Evolutionary conservation across 768 basidiomycete genomes (phyloP).

Genomic region (Dioszegia aurantiaca): DNA sequence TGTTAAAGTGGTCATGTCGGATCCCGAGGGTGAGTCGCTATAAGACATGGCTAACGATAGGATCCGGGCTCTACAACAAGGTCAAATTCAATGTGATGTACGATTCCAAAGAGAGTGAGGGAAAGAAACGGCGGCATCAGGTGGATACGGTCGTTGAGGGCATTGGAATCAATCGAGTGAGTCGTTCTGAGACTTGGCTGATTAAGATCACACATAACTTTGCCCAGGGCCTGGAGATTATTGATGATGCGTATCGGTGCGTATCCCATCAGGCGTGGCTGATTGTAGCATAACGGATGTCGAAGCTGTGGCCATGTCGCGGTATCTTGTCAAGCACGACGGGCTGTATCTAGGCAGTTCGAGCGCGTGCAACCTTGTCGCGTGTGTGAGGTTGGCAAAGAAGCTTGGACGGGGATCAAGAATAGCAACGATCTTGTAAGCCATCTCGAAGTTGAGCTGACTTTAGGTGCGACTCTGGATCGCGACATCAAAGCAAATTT

Average conservation of each 20-base stretch:
- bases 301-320: constrained; percentile 93
- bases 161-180: constrained; percentile 73
- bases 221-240: constrained; percentile 72
- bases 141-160: constrained; percentile 82
- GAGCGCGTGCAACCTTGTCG: constrained; percentile 93
- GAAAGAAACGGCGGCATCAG: constrained; percentile 70
- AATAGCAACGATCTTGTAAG: constrained; percentile 80
- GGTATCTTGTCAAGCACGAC: constrained; percentile 83
- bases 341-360: constrained; percentile 94
- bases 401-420: constrained; percentile 66
- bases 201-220: constrained; percentile 75
- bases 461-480: constrained; percentile 80
- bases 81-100: constrained; percentile 94
- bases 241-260: constrained; percentile 78
- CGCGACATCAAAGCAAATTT: constrained; percentile 81
- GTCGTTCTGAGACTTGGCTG: constrained; percentile 5
- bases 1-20: constrained; percentile 71
- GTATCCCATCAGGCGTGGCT: constrained; percentile 52
- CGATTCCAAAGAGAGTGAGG: constrained; percentile 85
- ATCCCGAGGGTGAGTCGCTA: constrained; percentile 65
- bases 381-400: constrained; percentile 75
- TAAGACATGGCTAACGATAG: constrained; percentile 14
- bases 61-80: constrained; percentile 94
- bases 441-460: not conserved
- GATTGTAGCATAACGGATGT: constrained; percentile 73